phyloP scores from a whole-genome alignment of 176 grass and related monocot genomes.

The Microstegium vimineum region DNA sequence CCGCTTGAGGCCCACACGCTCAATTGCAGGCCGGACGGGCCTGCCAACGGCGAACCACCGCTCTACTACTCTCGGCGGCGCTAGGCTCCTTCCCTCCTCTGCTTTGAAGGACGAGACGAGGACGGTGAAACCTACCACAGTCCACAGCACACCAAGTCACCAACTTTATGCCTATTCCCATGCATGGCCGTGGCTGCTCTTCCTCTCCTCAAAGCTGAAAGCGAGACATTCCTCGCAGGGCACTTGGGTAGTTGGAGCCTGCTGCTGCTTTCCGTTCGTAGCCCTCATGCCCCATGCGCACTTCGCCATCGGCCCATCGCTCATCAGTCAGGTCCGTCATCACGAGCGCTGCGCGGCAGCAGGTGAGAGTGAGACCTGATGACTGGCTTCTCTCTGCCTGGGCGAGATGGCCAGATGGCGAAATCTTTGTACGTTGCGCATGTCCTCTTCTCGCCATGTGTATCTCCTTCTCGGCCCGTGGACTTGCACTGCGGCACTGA shows the following conservation, averaged over 20 bases:
- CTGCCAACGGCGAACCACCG: too few species aligned
- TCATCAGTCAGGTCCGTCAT: not conserved
- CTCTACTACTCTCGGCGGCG: too few species aligned
- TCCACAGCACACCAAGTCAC: too few species aligned
- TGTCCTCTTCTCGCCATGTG: slow-evolving; percentile 5
- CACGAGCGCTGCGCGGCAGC: too few species aligned
- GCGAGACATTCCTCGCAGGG: not conserved
- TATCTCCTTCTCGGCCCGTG: not conserved
- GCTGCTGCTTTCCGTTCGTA: too few species aligned
- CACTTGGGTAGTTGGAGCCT: not conserved
- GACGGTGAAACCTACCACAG: not conserved
- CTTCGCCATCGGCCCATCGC: not conserved
- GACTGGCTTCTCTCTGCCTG: too few species aligned
- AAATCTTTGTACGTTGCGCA: slow-evolving; percentile 38
- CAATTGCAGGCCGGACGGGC: too few species aligned
- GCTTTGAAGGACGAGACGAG: not conserved
- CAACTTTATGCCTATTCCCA: not conserved
- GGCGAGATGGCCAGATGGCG: slow-evolving; percentile 25
- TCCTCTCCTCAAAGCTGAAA: not conserved
- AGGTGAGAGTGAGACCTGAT: too few species aligned
- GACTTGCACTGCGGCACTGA: not conserved
- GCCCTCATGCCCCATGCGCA: too few species aligned
- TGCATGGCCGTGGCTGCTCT: too few species aligned
- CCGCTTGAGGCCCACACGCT: too few species aligned
- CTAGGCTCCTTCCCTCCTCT: too few species aligned